These are phyloP conservation scores for Grosmannia serpens DNA, from an alignment of 2,329 filamentous ascomycete species.

Conservation along the genomic window DNA sequence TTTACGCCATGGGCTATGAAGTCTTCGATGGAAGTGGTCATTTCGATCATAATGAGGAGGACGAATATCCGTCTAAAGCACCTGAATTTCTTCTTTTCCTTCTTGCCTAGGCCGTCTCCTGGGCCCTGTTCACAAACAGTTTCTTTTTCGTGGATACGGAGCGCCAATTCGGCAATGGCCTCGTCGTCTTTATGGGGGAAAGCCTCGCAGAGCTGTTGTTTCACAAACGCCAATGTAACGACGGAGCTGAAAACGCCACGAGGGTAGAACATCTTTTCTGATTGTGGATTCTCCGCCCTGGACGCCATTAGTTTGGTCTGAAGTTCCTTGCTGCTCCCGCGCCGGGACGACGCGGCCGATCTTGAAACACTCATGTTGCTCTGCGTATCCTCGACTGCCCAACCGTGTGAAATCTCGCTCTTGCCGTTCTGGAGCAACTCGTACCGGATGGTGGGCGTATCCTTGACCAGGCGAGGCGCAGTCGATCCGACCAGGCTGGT, in stretches of 20 bases:
- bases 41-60: neutral
- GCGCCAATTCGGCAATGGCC: neutral
- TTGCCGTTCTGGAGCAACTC: neutral
- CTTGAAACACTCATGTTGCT: neutral
- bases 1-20: neutral
- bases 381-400: neutral
- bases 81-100: neutral
- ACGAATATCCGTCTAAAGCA: neutral
- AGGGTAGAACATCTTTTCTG: neutral
- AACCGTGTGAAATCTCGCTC: neutral
- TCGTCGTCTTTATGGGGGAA: neutral
- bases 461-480: neutral
- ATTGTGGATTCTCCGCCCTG: neutral
- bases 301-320: neutral
- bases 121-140: neutral
- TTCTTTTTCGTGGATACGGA: neutral
- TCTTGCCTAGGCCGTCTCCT: neutral
- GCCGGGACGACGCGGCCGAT: neutral
- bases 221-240: neutral
- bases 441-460: neutral
- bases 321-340: neutral
- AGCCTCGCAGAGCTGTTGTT: neutral
- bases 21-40: neutral
- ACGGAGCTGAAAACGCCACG: neutral
- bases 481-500: neutral